These are phyloP conservation scores for Byssochlamys sp. DNA, from an alignment of 2,329 filamentous ascomycete species.

Conservation along the genomic window DNA sequence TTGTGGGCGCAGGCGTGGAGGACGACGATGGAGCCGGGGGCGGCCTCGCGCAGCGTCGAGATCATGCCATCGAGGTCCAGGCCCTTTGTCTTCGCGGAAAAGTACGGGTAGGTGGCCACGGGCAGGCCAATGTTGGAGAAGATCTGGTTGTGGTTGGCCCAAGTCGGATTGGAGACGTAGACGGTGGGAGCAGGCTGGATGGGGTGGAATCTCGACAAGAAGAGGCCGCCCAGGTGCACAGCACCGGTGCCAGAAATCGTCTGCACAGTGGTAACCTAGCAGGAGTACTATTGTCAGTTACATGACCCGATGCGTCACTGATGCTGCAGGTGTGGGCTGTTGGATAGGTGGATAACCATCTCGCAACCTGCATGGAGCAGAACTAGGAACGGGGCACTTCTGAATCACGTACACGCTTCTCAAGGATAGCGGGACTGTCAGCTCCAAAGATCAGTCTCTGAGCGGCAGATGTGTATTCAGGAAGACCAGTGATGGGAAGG, in stretches of 20 bases:
- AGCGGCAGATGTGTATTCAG: constrained; percentile 76
- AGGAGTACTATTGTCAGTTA: background rate
- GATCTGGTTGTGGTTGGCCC: constrained; percentile 98
- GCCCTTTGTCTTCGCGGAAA: constrained; percentile 75
- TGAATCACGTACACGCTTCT: constrained; percentile 55
- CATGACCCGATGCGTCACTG: background rate
- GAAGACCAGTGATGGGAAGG: constrained; percentile 83
- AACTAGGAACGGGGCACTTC: constrained; percentile 11
- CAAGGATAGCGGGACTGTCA: constrained; percentile 68
- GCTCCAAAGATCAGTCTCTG: constrained; percentile 78
- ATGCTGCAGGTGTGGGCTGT: background rate
- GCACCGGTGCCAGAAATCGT: constrained; percentile 96
- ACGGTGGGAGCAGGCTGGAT: constrained; percentile 55
- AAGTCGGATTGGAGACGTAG: constrained; percentile 91
- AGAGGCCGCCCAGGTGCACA: constrained; percentile 83
- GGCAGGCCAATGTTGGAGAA: constrained; percentile 79
- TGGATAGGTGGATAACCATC: background rate
- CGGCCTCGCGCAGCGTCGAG: constrained; percentile 57
- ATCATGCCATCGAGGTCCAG: constrained; percentile 90
- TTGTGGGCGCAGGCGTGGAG: constrained; percentile 96
- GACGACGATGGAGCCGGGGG: constrained; percentile 73
- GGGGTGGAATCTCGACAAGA: constrained; percentile 84
- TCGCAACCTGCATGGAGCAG: background rate
- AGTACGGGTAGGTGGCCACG: constrained; percentile 84
- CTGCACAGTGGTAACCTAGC: constrained; percentile 63